Conservation (phyloP, 2,329 filamentous ascomycete genomes). For the Epichloe amarillans region DNA sequence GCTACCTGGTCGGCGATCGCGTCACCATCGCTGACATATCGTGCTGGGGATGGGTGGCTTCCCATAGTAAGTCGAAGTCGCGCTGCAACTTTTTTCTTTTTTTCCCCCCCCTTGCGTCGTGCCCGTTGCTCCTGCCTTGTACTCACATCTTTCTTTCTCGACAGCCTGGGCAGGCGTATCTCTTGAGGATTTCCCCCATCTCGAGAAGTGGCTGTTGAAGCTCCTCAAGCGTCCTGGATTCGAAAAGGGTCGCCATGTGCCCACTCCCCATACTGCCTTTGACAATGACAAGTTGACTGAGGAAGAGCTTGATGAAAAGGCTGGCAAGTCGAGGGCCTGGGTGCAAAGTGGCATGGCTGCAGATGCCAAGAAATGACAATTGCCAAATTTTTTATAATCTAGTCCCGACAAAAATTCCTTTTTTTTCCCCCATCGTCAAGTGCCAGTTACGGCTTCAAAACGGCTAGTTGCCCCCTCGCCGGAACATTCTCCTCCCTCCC, state of each 20-base stretch:
- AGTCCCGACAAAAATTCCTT: fast-evolving
- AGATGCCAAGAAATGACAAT: slow-evolving; percentile 46
- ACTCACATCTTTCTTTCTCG: not conserved
- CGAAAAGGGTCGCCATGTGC: slow-evolving; percentile 64
- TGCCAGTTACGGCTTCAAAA: slow-evolving; percentile 10
- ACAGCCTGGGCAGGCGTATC: slow-evolving; percentile 31
- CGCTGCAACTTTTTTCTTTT: not conserved
- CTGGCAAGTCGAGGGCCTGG: slow-evolving; percentile 43
- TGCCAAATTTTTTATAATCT: no score
- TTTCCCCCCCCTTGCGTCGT: no score
- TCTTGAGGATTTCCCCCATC: slow-evolving; percentile 58
- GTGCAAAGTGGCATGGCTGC: slow-evolving; percentile 56
- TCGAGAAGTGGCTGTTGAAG: slow-evolving; percentile 66
- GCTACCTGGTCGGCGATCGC: slow-evolving; percentile 53
- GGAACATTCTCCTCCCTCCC: slow-evolving; percentile 26
- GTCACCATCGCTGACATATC: slow-evolving; percentile 68
- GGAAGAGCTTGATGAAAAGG: slow-evolving; percentile 43
- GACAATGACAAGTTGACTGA: slow-evolving; percentile 29
- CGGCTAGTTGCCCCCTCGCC: slow-evolving; percentile 24
- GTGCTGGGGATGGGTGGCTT: slow-evolving; percentile 64
- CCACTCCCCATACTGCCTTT: slow-evolving; percentile 49
- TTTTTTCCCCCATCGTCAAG: not conserved
- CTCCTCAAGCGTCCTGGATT: slow-evolving; percentile 57
- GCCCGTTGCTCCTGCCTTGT: not conserved
- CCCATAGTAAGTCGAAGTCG: slow-evolving; percentile 24